A percentile compares a stretch with the other conserved stretches of the same genome.
Evolutionary conservation across 768 basidiomycete species (phyloP).

Genomic region (Paxillus ammoniavirescens): DNA sequence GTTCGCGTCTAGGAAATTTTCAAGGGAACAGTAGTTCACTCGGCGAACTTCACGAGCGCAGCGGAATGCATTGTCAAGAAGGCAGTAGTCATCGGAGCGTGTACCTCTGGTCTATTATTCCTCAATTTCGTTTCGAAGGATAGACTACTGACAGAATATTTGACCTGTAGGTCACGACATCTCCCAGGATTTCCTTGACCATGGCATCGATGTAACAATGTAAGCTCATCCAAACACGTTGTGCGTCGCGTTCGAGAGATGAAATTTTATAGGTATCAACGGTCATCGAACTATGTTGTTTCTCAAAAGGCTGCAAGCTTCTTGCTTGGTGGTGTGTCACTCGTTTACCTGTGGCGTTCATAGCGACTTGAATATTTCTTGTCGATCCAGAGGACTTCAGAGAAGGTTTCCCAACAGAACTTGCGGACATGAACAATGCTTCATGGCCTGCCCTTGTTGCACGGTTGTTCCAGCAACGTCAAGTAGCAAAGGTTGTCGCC

Average conservation of each 20-base stretch:
- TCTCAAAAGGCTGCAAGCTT: background rate
- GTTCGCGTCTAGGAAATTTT: constrained; percentile 36
- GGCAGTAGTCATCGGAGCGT: constrained; percentile 57
- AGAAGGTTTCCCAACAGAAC: constrained; percentile 6
- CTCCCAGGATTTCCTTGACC: constrained; percentile 24
- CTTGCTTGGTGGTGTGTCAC: constrained; percentile 6
- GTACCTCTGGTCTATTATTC: constrained; percentile 42
- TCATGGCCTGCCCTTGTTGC: constrained; percentile 4
- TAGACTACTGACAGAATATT: background rate
- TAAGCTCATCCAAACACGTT: background rate
- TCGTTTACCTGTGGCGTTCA: background rate
- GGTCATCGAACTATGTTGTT: constrained; percentile 3
- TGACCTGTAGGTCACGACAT: constrained; percentile 26
- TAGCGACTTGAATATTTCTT: background rate
- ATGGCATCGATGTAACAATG: constrained; percentile 23
- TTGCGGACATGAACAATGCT: constrained; percentile 2
- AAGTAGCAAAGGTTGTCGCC: constrained; percentile 1
- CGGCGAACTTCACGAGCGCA: constrained; percentile 44
- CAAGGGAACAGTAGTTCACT: constrained; percentile 48
- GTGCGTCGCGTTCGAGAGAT: background rate
- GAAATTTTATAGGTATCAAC: background rate
- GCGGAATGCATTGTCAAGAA: constrained; percentile 53
- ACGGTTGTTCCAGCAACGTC: constrained; percentile 4
- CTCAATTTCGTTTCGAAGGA: background rate
- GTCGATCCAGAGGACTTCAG: background rate